Evolutionary conservation across 768 basidiomycete genomes (phyloP), one percentile per base, ranked within the genome.

Genomic region (Collybiopsis confluens): DNA sequence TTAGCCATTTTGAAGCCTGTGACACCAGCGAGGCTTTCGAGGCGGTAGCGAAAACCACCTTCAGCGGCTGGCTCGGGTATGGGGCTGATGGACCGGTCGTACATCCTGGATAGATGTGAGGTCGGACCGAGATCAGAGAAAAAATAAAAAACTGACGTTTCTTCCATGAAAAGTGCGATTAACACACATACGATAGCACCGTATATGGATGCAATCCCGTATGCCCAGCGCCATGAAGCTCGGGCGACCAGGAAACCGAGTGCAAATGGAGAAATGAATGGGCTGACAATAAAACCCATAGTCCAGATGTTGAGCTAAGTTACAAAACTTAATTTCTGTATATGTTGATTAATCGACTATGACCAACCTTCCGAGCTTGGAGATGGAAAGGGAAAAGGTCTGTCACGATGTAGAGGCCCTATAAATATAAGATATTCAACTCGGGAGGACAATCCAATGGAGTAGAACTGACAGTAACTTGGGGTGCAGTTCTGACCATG

Each of bases 301-400:
- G 77, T 77, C 78, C 77, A 77, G 42, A 74, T 53, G 55, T 74
- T 75, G 10, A 77, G 62, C 73, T 76, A 43, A 0, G 6, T n/a
- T n/a, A 20, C 16, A 9, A 2, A 24, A n/a, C n/a, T n/a, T n/a
- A n/a, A 18, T 55, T 15, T 58, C 30, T 16, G 18, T 33, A 44
- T 40, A 40, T 6, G 38, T 15, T 15, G 4, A 38, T 30, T 28
- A 41, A n/a, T 10, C 10, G 13, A 41, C 5, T n/a, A 23, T 27
- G 54, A 45, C 67, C 52, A 41, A 80, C 74, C 69, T 78, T 81
- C 18, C 77, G 70, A 6, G 78, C 78, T 65, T 82, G 80, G 0
- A 79, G 64, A 58, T 84, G 82, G 68, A 84, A 83, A 1, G 81
- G 81, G 61, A 72, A 84, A 54, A 83, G 65, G 58, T 82, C 81